These are phyloP conservation scores for Fraxinus floribunda DNA, from an alignment of 305 asterid species.

Conservation along the genomic window DNA sequence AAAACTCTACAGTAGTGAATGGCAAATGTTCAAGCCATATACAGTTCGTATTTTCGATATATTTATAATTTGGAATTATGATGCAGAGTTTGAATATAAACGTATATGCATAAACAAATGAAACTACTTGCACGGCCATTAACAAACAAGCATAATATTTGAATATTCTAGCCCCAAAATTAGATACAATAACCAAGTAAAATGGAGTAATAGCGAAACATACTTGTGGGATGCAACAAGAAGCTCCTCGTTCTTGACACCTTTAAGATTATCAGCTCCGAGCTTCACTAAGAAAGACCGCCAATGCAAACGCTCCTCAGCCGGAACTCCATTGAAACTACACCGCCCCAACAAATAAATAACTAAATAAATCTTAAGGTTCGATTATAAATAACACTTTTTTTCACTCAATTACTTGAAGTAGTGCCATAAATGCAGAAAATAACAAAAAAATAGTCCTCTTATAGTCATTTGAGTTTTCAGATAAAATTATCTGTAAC, in stretches of 20 bases:
- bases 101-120: neutral
- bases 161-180: neutral
- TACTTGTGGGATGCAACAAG: slow-evolving; percentile 97
- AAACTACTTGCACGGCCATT: neutral
- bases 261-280: slow-evolving; percentile 89
- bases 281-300: slow-evolving; percentile 87
- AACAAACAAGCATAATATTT: neutral
- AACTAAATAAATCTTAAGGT: neutral
- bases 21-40: neutral
- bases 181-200: neutral
- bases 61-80: neutral
- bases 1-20: neutral
- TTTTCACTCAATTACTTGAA: neutral
- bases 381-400: neutral
- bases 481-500: too few species aligned
- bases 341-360: slow-evolving; percentile 23
- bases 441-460: neutral
- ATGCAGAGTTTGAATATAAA: neutral
- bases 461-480: neutral
- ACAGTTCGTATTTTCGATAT: neutral
- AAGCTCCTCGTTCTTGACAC: slow-evolving; percentile 90
- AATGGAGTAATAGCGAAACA: slow-evolving; percentile 8
- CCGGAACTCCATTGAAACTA: slow-evolving; percentile 95
- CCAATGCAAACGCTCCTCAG: slow-evolving; percentile 97
- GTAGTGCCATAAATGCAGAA: neutral